These are phyloP conservation scores for Backusella tarrabulga DNA, from an alignment of 192 early-diverging fungal species.

Conservation along the genomic window DNA sequence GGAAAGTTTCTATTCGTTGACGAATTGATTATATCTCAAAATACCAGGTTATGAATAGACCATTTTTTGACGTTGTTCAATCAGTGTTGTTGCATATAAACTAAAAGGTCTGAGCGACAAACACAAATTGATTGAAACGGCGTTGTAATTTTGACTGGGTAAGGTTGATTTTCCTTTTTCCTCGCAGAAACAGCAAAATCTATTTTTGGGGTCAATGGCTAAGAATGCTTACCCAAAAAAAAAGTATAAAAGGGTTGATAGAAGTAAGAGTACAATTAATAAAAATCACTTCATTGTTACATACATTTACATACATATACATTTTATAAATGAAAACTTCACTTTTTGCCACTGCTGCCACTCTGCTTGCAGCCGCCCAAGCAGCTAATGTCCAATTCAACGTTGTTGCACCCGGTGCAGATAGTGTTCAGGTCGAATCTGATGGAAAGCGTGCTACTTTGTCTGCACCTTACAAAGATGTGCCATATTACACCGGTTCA, in stretches of 20 bases:
- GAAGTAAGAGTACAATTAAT: neutral
- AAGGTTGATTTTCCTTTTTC: neutral
- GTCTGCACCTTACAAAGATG: slow-evolving; percentile 22
- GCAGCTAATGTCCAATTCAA: slow-evolving; percentile 37
- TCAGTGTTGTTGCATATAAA: neutral
- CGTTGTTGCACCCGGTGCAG: slow-evolving; percentile 39
- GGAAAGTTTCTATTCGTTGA: neutral
- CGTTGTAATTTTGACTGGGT: neutral
- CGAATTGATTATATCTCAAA: neutral
- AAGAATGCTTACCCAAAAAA: neutral
- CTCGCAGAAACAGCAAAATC: neutral
- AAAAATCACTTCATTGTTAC: neutral
- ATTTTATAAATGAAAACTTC: neutral
- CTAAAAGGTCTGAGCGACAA: neutral
- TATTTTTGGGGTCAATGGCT: neutral
- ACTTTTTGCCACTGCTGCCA: slow-evolving; percentile 7
- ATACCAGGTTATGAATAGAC: neutral
- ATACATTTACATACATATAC: neutral
- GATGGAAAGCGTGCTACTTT: slow-evolving; percentile 27
- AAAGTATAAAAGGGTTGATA: neutral
- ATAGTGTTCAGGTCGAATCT: slow-evolving; percentile 31
- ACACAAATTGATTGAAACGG: neutral
- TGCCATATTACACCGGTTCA: slow-evolving; percentile 36
- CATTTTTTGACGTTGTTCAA: neutral
- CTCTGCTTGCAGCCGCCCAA: slow-evolving; percentile 17